Evolutionary conservation across 225 moss, liverwort and hornwort genomes (phyloP), one percentile per base, ranked within the genome.

Genomic region (Thuidium tamariscinum): DNA sequence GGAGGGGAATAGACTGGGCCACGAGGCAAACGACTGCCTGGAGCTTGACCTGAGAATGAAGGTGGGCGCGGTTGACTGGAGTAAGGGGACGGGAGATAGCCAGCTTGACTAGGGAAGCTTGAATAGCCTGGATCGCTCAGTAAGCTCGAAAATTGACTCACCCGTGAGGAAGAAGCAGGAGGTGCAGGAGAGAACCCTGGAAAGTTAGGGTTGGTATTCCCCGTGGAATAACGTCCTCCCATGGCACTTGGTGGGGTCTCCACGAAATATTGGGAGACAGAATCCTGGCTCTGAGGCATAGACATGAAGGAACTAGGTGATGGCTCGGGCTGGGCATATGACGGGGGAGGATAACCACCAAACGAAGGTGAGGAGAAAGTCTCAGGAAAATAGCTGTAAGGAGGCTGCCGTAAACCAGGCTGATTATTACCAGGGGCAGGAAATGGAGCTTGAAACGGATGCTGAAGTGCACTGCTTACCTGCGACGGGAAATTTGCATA

Each of bases 111-210:
- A 16, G 91, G 82, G n/a, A 83, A 87, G 54, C 88, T 85, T 59
- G 92, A 92, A 73, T 85, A 92, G 71, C 86, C 81, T 30, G 88
- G 75, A 27, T 95, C 93, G 54, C 51, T 79, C 42, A 87, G 89
- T 48, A 92, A 82, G 65, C 81, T 85, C 29, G 88, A 85, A 80
- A 91, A 88, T 69, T 92, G 85, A 73, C 88, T 93, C 13, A 80
- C 60, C 74, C 90, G 92, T 41, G 85, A 84, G 13, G 93, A 82
- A 23, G 92, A 77, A 16, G 94, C 91, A 76, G 94, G 91, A 36
- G 93, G 92, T 60, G 93, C 89, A 32, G 95, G 93, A 59, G 94
- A 94, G 90, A 95, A 94, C 39, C 93, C 95, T 44, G 93, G 70
- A 52, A 88, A 90, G 90, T 83, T 73, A 89, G 94, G 69, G 67